A percentile compares a stretch with the other conserved stretches of the same genome.
Evolutionary conservation across 2,329 filamentous ascomycete genomes (phyloP).

Genomic region (Hymenoscyphus salicellus): DNA sequence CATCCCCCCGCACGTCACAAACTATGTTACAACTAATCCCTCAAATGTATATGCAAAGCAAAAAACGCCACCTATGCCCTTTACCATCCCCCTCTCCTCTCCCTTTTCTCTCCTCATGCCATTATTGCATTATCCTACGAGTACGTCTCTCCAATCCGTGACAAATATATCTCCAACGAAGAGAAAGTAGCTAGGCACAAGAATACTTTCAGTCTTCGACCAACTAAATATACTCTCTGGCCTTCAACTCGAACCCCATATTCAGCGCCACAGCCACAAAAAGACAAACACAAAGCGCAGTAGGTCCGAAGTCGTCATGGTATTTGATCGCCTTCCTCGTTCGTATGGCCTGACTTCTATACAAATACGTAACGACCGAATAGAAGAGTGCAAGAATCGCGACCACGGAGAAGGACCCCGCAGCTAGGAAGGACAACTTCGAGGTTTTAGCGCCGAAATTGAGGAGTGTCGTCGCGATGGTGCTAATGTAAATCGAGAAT

Average conservation of each 20-base stretch:
- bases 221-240: constrained; percentile 40
- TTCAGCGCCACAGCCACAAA: constrained; percentile 74
- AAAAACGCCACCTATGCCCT: background rate
- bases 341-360: constrained; percentile 82
- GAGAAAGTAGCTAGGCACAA: no score
- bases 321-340: constrained; percentile 81
- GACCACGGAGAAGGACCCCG: constrained; percentile 77
- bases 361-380: constrained; percentile 78
- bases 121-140: background rate
- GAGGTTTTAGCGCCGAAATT: constrained; percentile 68
- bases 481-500: constrained; percentile 90
- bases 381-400: constrained; percentile 79
- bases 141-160: no score
- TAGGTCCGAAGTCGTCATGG: constrained; percentile 87
- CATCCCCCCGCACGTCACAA: background rate
- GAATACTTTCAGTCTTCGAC: no score
- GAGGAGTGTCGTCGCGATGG: constrained; percentile 78
- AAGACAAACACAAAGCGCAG: constrained; percentile 68
- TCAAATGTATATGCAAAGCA: background rate
- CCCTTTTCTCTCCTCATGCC: background rate
- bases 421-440: constrained; percentile 60
- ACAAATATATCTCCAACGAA: no score
- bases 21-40: background rate
- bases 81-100: background rate
- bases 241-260: constrained; percentile 73